phyloP scores from a whole-genome alignment of 1,139 yeast species.

The Yamadazyma taylorii region DNA sequence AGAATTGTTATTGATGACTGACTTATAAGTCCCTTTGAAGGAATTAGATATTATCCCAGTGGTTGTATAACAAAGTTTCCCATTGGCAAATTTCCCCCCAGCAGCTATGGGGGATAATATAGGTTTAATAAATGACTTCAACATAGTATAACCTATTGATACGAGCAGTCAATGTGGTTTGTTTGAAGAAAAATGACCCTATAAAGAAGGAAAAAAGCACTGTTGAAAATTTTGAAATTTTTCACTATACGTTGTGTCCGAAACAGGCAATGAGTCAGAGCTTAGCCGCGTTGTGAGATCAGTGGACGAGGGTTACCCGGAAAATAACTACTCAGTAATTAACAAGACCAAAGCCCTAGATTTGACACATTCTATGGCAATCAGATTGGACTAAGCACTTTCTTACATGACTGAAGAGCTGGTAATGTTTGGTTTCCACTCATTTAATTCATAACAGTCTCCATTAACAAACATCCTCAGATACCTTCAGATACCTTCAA shows the following conservation, averaged over 20 bases:
- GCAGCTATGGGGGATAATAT: constrained; percentile 3
- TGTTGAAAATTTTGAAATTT: constrained; percentile 4
- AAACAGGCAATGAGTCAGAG: constrained; percentile 38
- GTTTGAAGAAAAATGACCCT: background rate
- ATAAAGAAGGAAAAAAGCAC: background rate
- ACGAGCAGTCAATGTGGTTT: background rate
- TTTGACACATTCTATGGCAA: too few species aligned
- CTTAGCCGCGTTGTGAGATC: constrained; percentile 39
- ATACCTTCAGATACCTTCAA: too few species aligned
- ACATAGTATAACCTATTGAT: constrained; percentile 2
- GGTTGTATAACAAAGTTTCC: background rate
- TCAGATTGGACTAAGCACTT: too few species aligned
- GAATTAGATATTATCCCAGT: background rate
- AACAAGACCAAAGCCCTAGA: too few species aligned
- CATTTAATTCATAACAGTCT: too few species aligned
- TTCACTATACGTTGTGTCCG: constrained; percentile 19
- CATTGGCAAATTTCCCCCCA: background rate
- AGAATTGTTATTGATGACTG: background rate
- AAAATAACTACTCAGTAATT: too few species aligned
- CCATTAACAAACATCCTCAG: too few species aligned
- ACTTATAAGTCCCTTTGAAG: background rate
- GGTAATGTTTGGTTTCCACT: too few species aligned
- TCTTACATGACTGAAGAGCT: too few species aligned
- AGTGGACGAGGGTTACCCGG: constrained; percentile 24
- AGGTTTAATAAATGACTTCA: constrained; percentile 9